Conservation (phyloP, 768 basidiomycete species). For the Fibroporia radiculosa region DNA sequence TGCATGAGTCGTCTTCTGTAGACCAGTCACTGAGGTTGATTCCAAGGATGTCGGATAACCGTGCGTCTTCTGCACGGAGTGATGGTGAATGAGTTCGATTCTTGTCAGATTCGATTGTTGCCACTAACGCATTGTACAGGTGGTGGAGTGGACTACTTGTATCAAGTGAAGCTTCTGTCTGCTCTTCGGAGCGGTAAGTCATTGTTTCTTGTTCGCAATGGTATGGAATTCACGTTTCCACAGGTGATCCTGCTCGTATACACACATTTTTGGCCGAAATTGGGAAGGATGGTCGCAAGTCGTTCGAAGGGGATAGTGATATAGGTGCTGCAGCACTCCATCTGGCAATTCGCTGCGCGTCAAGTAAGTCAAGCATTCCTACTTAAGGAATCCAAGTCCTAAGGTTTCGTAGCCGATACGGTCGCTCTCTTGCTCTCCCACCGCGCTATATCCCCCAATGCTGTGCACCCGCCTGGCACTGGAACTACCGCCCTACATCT, state of each 20-base stretch:
- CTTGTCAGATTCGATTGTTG: too few species aligned
- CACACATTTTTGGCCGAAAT: slow-evolving; percentile 78
- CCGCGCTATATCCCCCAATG: slow-evolving; percentile 74
- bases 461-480: slow-evolving; percentile 62
- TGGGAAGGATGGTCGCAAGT: slow-evolving; percentile 50
- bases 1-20: too few species aligned
- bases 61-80: too few species aligned
- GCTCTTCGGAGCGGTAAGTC: slow-evolving; percentile 33
- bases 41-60: too few species aligned
- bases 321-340: slow-evolving; percentile 72
- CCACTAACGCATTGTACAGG: too few species aligned
- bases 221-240: neutral
- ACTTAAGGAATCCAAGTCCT: too few species aligned
- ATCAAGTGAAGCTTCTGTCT: slow-evolving; percentile 34
- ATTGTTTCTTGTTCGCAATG: neutral
- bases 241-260: slow-evolving; percentile 74
- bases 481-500: slow-evolving; percentile 70
- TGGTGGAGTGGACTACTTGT: slow-evolving; percentile 27
- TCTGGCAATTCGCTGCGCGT: slow-evolving; percentile 76
- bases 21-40: too few species aligned
- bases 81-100: too few species aligned
- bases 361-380: slow-evolving; percentile 55
- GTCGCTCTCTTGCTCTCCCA: slow-evolving; percentile 61
- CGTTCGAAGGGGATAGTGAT: slow-evolving; percentile 40
- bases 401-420: slow-evolving; percentile 45